phyloP scores from a whole-genome alignment of 208 protist genomes.

The Polymyxa betae region DNA sequence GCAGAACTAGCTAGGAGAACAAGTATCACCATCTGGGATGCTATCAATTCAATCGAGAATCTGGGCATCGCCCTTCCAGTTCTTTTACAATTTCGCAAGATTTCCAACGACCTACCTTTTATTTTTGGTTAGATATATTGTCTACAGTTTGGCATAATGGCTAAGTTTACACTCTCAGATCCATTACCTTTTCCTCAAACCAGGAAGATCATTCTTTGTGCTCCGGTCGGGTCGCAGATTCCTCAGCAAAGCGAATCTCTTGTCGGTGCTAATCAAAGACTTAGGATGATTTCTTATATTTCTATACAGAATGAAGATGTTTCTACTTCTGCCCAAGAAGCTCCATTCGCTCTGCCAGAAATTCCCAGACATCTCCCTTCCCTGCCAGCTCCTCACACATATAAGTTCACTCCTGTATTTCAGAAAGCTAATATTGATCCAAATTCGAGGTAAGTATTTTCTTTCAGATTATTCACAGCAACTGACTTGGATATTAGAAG shows the following conservation, averaged over 20 bases:
- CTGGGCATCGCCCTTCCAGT: background rate
- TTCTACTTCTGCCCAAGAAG: no score
- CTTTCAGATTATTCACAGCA: background rate
- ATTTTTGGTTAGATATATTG: background rate
- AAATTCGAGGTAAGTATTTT: background rate
- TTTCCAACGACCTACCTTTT: conserved; percentile 18
- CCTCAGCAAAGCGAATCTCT: no score
- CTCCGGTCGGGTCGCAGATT: background rate
- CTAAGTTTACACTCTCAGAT: background rate
- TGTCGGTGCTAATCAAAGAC: no score
- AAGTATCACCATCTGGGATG: background rate
- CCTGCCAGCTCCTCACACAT: background rate
- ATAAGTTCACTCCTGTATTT: conserved; percentile 24
- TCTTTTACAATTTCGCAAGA: background rate
- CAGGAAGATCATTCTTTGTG: background rate
- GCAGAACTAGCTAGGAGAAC: conserved; percentile 43
- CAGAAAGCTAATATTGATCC: background rate
- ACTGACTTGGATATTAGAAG: background rate
- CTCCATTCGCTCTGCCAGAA: background rate
- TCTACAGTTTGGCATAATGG: background rate
- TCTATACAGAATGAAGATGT: background rate
- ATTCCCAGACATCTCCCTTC: background rate
- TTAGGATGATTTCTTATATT: no score
- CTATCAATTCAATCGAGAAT: background rate
- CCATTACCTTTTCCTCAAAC: background rate